Evolutionary conservation across 2,329 filamentous ascomycete species (phyloP).

Genomic region (Dactylella cylindrospora): DNA sequence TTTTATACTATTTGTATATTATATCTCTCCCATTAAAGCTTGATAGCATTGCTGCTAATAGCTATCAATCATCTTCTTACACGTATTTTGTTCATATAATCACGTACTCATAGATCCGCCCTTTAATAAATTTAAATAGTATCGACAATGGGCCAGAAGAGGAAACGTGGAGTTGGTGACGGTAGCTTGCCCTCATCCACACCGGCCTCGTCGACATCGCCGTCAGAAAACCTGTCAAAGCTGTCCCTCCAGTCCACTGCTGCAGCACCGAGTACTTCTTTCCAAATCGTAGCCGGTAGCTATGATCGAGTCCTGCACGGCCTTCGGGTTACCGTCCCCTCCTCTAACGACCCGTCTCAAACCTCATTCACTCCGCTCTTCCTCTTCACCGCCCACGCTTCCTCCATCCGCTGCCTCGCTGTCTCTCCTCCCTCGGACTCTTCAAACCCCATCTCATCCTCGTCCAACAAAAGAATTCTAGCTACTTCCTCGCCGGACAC

Average conservation of each 20-base stretch:
- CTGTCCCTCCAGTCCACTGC: conserved; percentile 10
- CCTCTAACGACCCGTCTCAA: conserved; percentile 3
- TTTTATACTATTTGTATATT: neutral
- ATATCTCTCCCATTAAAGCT: no score
- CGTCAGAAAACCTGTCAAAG: conserved; percentile 21
- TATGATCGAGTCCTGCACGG: conserved; percentile 94
- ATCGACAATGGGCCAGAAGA: conserved; percentile 24
- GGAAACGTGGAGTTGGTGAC: conserved; percentile 17
- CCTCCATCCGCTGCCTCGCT: conserved; percentile 84
- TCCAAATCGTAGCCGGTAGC: conserved; percentile 89
- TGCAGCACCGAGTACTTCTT: no score
- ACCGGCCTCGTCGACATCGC: conserved; percentile 1
- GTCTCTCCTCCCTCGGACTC: conserved; percentile 72
- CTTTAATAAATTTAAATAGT: neutral
- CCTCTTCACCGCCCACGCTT: conserved; percentile 89
- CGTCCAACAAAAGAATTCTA: conserved; percentile 74
- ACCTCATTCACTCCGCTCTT: conserved; percentile 80
- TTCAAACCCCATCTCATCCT: conserved; percentile 54
- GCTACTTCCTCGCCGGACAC: conserved; percentile 92
- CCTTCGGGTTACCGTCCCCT: conserved; percentile 53
- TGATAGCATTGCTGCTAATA: no score
- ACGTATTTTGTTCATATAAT: no score
- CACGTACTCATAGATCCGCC: no score
- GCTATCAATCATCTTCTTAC: no score
- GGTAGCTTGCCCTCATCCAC: neutral